A percentile compares a stretch with the other conserved stretches of the same genome.
phyloP scores from a whole-genome alignment of 2,329 filamentous ascomycete species.

The Westerdykella ornata region DNA sequence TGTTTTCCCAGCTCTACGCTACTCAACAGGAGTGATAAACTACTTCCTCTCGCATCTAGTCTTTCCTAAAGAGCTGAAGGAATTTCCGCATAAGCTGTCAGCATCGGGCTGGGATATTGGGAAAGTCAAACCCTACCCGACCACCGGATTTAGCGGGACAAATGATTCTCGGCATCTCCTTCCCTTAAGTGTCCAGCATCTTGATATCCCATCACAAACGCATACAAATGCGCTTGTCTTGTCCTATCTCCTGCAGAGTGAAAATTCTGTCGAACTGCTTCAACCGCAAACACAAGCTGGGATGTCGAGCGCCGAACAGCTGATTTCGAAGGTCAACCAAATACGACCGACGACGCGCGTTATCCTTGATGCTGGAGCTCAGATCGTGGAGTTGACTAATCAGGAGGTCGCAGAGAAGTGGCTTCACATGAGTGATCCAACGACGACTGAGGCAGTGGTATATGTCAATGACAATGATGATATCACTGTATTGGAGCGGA shows the following conservation, averaged over 20 bases:
- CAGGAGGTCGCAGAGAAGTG: conserved; percentile 44
- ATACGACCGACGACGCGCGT: conserved; percentile 47
- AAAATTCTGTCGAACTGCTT: conserved; percentile 27
- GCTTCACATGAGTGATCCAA: conserved; percentile 43
- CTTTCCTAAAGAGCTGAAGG: conserved; percentile 56
- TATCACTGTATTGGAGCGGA: conserved; percentile 48
- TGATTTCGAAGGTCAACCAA: conserved; percentile 43
- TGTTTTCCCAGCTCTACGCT: conserved; percentile 50
- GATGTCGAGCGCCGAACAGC: conserved; percentile 31
- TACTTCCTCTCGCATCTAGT: conserved; percentile 56
- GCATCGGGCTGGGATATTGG: conserved; percentile 63
- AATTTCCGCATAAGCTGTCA: conserved; percentile 58
- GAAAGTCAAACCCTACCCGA: conserved; percentile 42
- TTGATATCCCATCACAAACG: conserved; percentile 48
- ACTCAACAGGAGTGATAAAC: conserved; percentile 52
- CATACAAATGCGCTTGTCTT: conserved; percentile 65
- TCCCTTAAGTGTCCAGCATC: conserved; percentile 51
- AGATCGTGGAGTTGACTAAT: conserved; percentile 55
- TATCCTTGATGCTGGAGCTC: conserved; percentile 64
- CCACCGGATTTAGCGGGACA: conserved; percentile 64
- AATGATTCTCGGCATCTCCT: conserved; percentile 57
- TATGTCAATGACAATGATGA: conserved; percentile 55
- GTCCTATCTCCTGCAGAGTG: conserved; percentile 48
- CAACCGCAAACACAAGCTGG: conserved; percentile 5
- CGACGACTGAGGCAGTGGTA: conserved; percentile 41